These are phyloP conservation scores for Pseudomonodictys pantanalensis DNA, from an alignment of 495 filamentous ascomycete species.

Conservation along the genomic window DNA sequence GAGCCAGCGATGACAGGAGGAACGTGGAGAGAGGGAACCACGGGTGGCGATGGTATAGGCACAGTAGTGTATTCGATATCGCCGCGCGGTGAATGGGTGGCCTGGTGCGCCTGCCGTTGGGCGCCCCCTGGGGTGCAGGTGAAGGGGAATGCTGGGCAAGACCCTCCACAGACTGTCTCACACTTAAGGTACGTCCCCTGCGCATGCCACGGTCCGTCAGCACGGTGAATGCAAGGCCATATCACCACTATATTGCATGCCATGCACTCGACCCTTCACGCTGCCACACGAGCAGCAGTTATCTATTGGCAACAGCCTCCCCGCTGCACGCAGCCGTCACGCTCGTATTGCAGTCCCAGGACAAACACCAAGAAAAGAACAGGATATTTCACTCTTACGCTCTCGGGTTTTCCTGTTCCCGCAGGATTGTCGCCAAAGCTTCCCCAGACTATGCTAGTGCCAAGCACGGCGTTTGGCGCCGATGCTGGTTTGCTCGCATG, in stretches of 20 bases:
- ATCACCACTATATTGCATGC: conserved; percentile 14
- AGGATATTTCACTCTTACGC: too few relatives aligned
- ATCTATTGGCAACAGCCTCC: background rate
- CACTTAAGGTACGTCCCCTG: background rate
- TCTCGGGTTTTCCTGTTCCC: too few relatives aligned
- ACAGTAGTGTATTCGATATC: too few relatives aligned
- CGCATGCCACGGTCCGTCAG: conserved; percentile 11
- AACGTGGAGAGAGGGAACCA: background rate
- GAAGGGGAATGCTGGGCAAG: background rate
- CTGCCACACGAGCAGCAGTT: background rate
- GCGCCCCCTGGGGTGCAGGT: too few relatives aligned
- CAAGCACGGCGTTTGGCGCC: conserved; percentile 3
- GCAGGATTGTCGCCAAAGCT: too few relatives aligned
- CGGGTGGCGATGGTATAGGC: background rate
- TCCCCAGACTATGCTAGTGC: background rate
- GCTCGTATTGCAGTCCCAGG: too few relatives aligned
- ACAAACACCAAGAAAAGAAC: too few relatives aligned
- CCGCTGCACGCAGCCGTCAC: background rate
- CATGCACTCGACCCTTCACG: background rate
- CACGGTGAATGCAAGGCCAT: background rate
- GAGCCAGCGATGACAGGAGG: background rate
- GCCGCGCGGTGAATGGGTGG: too few relatives aligned
- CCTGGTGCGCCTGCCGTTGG: too few relatives aligned
- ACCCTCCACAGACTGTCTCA: background rate
- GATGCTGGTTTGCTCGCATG: background rate